phyloP scores from a whole-genome alignment of 345 rosid genomes.

The Conringia planisiliqua region DNA sequence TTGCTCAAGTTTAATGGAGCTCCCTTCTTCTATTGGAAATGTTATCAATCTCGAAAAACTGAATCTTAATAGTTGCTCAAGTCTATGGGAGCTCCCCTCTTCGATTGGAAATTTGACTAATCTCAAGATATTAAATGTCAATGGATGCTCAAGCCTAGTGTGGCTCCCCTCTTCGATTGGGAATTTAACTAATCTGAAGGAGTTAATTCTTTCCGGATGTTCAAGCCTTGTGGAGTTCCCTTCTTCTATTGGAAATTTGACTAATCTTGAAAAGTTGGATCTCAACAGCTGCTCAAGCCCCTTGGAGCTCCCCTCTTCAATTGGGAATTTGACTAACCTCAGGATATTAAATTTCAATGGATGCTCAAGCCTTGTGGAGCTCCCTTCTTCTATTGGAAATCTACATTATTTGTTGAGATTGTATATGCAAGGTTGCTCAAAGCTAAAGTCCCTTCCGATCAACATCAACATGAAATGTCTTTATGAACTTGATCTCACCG shows the following conservation, averaged over 20 bases:
- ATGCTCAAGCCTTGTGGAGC: background rate
- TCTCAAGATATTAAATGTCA: background rate
- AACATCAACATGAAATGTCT: background rate
- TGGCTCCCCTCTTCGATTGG: background rate
- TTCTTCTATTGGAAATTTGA: background rate
- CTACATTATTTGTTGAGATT: background rate
- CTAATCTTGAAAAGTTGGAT: background rate
- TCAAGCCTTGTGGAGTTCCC: background rate
- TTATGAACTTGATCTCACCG: background rate
- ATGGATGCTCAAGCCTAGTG: background rate
- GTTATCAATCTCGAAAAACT: background rate
- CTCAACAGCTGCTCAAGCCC: too few relatives aligned
- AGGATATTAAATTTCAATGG: too few relatives aligned
- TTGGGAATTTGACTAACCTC: too few relatives aligned
- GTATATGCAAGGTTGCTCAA: background rate
- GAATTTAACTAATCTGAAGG: background rate
- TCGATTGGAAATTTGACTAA: background rate
- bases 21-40: background rate
- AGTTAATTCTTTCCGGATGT: background rate
- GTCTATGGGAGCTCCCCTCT: background rate
- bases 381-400: background rate
- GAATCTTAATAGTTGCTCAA: background rate
- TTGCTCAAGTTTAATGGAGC: background rate
- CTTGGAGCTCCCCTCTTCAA: too few relatives aligned
- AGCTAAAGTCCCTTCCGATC: background rate